phyloP scores from a whole-genome alignment of 257 asterid species.

The Phtheirospermum japonicum region DNA sequence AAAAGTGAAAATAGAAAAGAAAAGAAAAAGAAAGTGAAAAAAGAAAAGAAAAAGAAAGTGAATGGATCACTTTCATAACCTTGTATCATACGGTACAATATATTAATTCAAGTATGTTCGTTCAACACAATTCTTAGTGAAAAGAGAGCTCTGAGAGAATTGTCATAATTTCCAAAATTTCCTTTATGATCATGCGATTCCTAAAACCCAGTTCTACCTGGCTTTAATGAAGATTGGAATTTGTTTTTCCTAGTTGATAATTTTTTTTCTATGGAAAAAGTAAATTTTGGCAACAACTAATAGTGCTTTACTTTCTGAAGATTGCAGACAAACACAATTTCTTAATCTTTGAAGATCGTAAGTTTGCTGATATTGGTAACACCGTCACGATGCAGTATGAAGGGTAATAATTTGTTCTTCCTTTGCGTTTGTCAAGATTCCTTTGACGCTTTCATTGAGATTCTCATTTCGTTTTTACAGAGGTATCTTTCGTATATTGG shows the following conservation, averaged over 20 bases:
- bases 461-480: conserved; percentile 47
- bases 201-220: conserved; percentile 11
- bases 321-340: conserved; percentile 89
- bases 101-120: background rate
- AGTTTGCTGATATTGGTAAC: conserved; percentile 98
- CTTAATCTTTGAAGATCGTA: conserved; percentile 89
- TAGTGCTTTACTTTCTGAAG: conserved; percentile 42
- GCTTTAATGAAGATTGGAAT: conserved; percentile 4
- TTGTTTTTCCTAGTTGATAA: conserved; percentile 7
- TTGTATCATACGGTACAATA: background rate
- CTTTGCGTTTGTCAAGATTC: conserved; percentile 11
- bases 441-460: conserved; percentile 25
- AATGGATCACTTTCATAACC: conserved; percentile 5
- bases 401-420: conserved; percentile 52
- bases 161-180: background rate
- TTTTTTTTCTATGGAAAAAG: conserved; percentile 14
- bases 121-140: background rate
- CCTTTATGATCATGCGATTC: conserved; percentile 10
- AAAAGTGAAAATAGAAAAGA: too few species aligned
- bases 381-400: conserved; percentile 97
- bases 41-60: background rate
- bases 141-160: background rate
- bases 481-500: conserved; percentile 77
- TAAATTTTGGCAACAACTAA: conserved; percentile 19
- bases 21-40: background rate